A percentile compares a stretch with the other conserved stretches of the same genome.
Evolutionary conservation across 2,329 filamentous ascomycete species (phyloP).

Genomic region (Trichoderma aggressivum): DNA sequence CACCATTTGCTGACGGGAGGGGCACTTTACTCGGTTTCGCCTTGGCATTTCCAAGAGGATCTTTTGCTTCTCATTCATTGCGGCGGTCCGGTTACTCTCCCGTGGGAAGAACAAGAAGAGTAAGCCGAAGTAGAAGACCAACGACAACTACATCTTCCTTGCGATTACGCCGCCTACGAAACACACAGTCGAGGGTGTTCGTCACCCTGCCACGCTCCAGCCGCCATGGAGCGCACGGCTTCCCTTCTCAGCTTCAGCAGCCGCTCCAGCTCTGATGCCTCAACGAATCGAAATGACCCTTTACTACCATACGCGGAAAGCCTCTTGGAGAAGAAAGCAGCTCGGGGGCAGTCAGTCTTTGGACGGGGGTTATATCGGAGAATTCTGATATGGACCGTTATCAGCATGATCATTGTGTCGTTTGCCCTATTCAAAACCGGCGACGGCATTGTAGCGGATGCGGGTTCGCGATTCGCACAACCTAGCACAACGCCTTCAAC

Average conservation of each 20-base stretch:
- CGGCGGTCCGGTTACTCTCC: background rate
- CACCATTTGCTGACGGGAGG: background rate
- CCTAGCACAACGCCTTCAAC: background rate
- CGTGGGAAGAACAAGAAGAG: background rate
- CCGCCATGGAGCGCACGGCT: constrained; percentile 28
- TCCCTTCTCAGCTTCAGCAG: constrained; percentile 36
- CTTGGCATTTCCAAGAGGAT: background rate
- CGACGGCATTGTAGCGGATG: constrained; percentile 22
- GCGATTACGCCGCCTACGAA: background rate
- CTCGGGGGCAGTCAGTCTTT: constrained; percentile 45
- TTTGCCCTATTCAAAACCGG: constrained; percentile 38
- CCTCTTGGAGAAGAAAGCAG: constrained; percentile 35
- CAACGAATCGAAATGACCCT: constrained; percentile 32
- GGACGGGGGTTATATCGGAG: constrained; percentile 52
- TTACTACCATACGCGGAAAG: constrained; percentile 34
- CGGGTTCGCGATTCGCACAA: constrained; percentile 3
- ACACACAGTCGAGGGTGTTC: background rate
- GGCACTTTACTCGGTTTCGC: background rate
- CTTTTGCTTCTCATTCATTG: no score
- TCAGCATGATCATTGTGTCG: constrained; percentile 40
- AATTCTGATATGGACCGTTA: constrained; percentile 49
- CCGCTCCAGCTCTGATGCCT: constrained; percentile 33
- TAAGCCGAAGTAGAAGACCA: background rate
- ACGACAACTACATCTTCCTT: background rate
- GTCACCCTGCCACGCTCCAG: constrained; percentile 14